Conservation (phyloP, 345 rosid species). For the Reutealis trisperma region DNA sequence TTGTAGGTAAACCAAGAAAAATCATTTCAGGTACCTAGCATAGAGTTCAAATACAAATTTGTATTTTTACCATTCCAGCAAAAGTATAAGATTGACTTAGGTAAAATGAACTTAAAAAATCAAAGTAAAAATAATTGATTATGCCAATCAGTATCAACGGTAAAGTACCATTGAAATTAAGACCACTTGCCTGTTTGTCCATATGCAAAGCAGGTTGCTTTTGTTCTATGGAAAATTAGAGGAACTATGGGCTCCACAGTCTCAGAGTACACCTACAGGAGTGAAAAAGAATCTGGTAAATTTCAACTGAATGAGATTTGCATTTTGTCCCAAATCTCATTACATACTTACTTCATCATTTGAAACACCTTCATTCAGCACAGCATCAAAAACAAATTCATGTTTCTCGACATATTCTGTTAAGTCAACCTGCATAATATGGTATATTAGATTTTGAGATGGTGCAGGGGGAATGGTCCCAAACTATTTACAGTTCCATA, state of each 20-base stretch:
- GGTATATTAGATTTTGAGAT: neutral
- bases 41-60: neutral
- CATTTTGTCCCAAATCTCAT: neutral
- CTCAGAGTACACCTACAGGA: constrained; percentile 47
- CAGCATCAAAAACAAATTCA: constrained; percentile 61
- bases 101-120: neutral
- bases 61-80: neutral
- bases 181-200: constrained; percentile 57
- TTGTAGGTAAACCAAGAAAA: neutral
- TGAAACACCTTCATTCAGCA: constrained; percentile 51
- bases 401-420: constrained; percentile 63
- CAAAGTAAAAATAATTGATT: neutral
- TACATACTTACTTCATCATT: constrained; percentile 49
- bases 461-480: neutral
- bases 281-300: constrained; percentile 12
- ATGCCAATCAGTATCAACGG: neutral
- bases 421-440: constrained; percentile 52
- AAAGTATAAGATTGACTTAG: neutral
- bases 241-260: constrained; percentile 63
- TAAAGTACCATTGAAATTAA: neutral
- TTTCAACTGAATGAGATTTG: constrained; percentile 5
- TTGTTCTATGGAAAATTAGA: constrained; percentile 54
- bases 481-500: no score
- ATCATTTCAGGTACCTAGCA: neutral
- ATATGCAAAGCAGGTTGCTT: constrained; percentile 65